A percentile compares a stretch with the other conserved stretches of the same genome.
phyloP scores from a whole-genome alignment of 805 yeast species.

The Kodamaea kaohsiungensis region DNA sequence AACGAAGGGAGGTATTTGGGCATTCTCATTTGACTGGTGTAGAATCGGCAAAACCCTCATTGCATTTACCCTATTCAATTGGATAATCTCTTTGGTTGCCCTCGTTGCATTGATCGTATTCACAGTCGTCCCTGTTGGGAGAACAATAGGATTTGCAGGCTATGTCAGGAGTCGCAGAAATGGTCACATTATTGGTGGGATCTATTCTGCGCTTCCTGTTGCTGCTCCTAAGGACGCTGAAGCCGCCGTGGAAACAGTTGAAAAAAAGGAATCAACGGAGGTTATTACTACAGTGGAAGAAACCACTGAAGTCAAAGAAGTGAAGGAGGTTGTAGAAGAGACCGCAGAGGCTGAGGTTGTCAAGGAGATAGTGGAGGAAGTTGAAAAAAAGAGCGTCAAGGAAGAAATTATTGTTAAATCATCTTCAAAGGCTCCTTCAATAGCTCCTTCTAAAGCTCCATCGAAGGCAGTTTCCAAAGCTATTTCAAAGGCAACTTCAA shows the following conservation, averaged over 20 bases:
- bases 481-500: not conserved
- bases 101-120: not conserved
- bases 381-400: not conserved
- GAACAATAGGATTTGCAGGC: slow-evolving; percentile 1
- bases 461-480: slow-evolving; percentile 1
- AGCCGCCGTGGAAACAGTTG: not conserved
- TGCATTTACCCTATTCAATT: slow-evolving; percentile 11
- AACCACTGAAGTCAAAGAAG: not conserved
- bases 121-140: slow-evolving; percentile 6
- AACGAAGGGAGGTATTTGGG: not conserved
- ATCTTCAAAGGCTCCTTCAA: not conserved
- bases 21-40: slow-evolving; percentile 9
- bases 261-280: not conserved
- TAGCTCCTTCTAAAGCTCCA: not conserved
- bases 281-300: not conserved
- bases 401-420: not conserved
- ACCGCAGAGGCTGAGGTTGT: not conserved
- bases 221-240: not conserved
- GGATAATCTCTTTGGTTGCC: slow-evolving; percentile 7
- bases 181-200: slow-evolving; percentile 6
- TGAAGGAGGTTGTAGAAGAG: not conserved
- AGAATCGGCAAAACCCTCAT: slow-evolving; percentile 10
- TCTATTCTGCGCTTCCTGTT: slow-evolving; percentile 3
- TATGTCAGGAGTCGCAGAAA: slow-evolving; percentile 4
- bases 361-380: not conserved